Evolutionary conservation across 2,329 filamentous ascomycete genomes (phyloP).

Genomic region (Apiospora arundinis): DNA sequence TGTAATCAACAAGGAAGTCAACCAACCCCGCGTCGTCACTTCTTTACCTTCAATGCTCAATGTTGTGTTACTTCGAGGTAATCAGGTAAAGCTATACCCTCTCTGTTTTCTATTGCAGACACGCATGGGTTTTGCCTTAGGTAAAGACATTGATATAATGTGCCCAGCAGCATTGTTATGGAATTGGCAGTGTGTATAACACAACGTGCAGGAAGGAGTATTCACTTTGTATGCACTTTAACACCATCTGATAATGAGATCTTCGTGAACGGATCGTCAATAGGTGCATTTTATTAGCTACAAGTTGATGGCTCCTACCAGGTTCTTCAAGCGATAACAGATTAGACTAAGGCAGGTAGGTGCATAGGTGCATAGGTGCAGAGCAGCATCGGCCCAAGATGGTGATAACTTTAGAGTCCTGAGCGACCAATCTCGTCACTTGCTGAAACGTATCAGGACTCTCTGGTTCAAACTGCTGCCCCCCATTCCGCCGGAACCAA

Average conservation of each 20-base stretch:
- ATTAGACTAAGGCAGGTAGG: not conserved
- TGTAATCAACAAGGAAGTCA: not conserved
- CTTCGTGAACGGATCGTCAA: not conserved
- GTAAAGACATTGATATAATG: not conserved
- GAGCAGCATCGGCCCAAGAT: not conserved
- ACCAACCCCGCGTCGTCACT: not conserved
- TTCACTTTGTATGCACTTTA: not conserved
- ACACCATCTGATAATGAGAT: not conserved
- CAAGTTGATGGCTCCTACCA: not conserved
- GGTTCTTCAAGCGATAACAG: not conserved
- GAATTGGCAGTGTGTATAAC: not conserved
- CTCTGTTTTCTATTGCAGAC: too few species aligned
- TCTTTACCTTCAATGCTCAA: too few species aligned
- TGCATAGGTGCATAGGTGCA: not conserved
- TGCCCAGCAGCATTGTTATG: not conserved
- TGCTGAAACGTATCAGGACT: conserved; percentile 1
- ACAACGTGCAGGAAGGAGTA: too few species aligned
- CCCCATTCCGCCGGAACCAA: conserved; percentile 5
- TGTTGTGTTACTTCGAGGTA: too few species aligned
- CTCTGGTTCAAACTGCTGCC: not conserved
- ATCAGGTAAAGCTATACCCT: too few species aligned
- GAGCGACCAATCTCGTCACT: not conserved
- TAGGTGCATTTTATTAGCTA: not conserved
- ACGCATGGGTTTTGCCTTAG: not conserved
- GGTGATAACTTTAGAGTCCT: not conserved